Conservation (phyloP, 1,284 basidiomycete genomes). For the Ceraceosorus guamensis region DNA sequence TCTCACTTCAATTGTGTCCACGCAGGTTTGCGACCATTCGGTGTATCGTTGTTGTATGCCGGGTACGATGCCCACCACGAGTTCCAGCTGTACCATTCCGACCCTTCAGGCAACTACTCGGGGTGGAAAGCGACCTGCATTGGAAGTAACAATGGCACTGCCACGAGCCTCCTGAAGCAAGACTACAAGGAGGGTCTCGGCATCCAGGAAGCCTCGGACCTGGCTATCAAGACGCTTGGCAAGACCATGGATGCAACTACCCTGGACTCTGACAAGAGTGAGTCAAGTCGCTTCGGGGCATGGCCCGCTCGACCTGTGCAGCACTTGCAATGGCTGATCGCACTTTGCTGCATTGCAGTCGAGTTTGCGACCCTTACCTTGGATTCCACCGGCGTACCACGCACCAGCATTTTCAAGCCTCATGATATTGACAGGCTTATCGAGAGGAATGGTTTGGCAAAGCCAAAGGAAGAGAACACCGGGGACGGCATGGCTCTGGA, state of each 20-base stretch:
- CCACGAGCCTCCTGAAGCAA: constrained; percentile 88
- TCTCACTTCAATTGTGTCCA: neutral
- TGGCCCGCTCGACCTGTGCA: neutral
- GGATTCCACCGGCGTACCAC: constrained; percentile 66
- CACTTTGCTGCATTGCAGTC: constrained; percentile 56
- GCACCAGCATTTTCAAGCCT: constrained; percentile 86
- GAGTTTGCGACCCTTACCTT: constrained; percentile 91
- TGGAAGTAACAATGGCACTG: constrained; percentile 91
- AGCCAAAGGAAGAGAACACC: constrained; percentile 16
- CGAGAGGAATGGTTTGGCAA: constrained; percentile 69
- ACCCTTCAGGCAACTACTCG: constrained; percentile 96
- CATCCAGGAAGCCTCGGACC: constrained; percentile 62
- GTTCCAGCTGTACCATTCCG: constrained; percentile 97
- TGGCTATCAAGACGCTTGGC: constrained; percentile 90
- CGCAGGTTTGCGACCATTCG: constrained; percentile 87
- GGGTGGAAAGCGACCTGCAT: constrained; percentile 99
- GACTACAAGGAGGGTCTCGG: constrained; percentile 92
- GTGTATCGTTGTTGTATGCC: constrained; percentile 90
- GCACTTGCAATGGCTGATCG: neutral
- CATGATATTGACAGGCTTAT: constrained; percentile 80
- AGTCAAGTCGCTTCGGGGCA: constrained; percentile 4
- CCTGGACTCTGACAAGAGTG: constrained; percentile 56
- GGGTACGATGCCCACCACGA: constrained; percentile 92
- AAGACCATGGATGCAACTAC: constrained; percentile 99
- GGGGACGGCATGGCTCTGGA: constrained; percentile 3